Base-by-base conservation (phyloP, 148 eudicot genomes). In the Vaccinium corymbosum region DNA sequence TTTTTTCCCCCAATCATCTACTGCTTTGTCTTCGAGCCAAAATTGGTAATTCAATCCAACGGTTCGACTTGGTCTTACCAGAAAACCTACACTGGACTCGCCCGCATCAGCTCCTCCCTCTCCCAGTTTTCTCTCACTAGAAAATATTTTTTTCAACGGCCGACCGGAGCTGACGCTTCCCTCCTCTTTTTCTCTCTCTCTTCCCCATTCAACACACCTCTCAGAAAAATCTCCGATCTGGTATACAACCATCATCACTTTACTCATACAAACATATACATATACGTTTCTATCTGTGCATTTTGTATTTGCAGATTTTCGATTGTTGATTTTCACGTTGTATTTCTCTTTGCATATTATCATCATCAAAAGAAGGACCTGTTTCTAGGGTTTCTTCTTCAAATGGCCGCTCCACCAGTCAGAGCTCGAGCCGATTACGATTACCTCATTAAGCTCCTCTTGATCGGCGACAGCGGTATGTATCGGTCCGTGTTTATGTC, bases 381-480 rank as follows among this genome's bases (percentile, higher is more conserved):
- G 53, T 83, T 86, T 78, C 85, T 86, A 86, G 85, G 87, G 85
- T 86, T 61, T 74, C 56, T 53, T 19, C 68, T 57, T 42, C 70
- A 70, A 68, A 92, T 92, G 94, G 94, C 94, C 80, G 94, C 94
- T 86, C 91, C 94, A 83, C 92, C 92, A 51, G 90, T 90, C 83
- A 88, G 92, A 79, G 90, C 91, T 82, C 90, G 94, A 85, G 94
- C 92, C 57, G 92, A 92, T 87, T 92, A 92, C 55, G 94, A 92
- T 87, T 90, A 90, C 53, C 92, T 92, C 84, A 90, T 92, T 42
- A 92, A 92, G 82, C 90, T 91, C 48, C 90, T 91, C 20, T 85
- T 91, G 88, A 90, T 91, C 88, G 93, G 93, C 29, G 93, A 91
- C 70, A 91, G 93, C 85, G 93, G 93, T 91, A 66, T 42, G 85